Conservation (phyloP, 2,329 filamentous ascomycete species). For the Aspergillus fischeri region DNA sequence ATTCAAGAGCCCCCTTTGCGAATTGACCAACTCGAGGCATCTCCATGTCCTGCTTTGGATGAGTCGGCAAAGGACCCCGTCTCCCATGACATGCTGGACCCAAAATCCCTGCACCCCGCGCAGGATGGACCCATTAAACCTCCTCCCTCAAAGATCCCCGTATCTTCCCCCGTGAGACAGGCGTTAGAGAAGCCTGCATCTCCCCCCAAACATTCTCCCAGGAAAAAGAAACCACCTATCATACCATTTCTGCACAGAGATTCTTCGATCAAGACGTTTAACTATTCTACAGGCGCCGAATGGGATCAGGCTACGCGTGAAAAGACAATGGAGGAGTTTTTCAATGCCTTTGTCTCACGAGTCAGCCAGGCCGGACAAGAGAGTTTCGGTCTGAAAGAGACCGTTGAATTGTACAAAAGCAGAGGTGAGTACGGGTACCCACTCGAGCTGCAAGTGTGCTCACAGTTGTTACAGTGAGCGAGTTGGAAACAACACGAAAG, state of each 20-base stretch:
- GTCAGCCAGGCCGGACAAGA: conserved; percentile 67
- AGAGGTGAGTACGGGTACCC: conserved; percentile 54
- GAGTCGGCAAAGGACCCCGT: conserved; percentile 5
- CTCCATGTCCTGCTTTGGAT: conserved; percentile 6
- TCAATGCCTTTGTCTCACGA: conserved; percentile 66
- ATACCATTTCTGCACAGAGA: conserved; percentile 62
- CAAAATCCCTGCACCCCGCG: conserved; percentile 3
- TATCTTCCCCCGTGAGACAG: conserved; percentile 37
- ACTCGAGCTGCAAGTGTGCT: conserved; percentile 1
- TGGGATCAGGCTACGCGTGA: conserved; percentile 78
- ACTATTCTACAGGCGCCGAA: conserved; percentile 28
- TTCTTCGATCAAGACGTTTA: conserved; percentile 66
- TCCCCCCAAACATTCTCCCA: conserved; percentile 33
- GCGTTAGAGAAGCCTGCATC: conserved; percentile 20
- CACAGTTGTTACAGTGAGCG: conserved; percentile 43
- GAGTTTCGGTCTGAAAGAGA: conserved; percentile 67
- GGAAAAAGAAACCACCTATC: conserved; percentile 32
- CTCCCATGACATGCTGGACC: conserved; percentile 10
- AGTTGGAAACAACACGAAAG: conserved; percentile 52
- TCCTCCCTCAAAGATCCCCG: conserved; percentile 15
- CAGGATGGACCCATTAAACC: conserved; percentile 11
- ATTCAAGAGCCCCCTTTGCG: neutral
- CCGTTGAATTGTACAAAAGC: conserved; percentile 68
- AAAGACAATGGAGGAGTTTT: conserved; percentile 70
- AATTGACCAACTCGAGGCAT: conserved; percentile 1